Percentiles rank a stretch among this genome's conserved stretches.
Conservation (phyloP, 257 asterid species). For the Phtheirospermum japonicum region DNA sequence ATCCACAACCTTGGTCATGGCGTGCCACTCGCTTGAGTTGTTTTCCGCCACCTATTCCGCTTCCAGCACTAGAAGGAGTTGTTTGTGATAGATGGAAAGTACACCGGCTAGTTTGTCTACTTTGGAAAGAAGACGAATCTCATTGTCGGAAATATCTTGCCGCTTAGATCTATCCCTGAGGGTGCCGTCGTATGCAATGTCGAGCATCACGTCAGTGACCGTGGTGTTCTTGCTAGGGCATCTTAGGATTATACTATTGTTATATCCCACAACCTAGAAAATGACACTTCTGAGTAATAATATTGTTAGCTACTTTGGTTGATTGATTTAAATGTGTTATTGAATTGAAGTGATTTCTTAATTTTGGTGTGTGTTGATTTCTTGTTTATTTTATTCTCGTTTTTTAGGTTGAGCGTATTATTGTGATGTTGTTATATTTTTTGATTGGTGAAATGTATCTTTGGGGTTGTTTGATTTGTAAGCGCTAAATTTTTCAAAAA, state of each 20-base stretch:
- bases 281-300: constrained; percentile 44
- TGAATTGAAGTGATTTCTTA: neutral
- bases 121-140: constrained; percentile 55
- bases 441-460: neutral
- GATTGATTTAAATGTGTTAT: neutral
- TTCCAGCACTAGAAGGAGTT: constrained; percentile 62
- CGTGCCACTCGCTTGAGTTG: constrained; percentile 48
- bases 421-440: neutral
- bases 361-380: too few relatives aligned
- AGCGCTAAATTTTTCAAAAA: too few relatives aligned
- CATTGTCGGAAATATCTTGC: constrained; percentile 48
- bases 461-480: too few relatives aligned
- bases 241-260: constrained; percentile 55
- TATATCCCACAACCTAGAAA: constrained; percentile 50
- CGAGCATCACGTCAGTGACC: constrained; percentile 53
- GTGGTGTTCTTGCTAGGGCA: constrained; percentile 54
- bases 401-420: neutral
- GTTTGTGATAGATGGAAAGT: constrained; percentile 54
- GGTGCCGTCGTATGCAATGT: constrained; percentile 63
- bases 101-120: constrained; percentile 52
- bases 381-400: neutral
- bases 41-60: constrained; percentile 63
- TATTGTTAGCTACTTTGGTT: neutral
- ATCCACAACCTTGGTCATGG: constrained; percentile 61
- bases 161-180: constrained; percentile 49